These are phyloP conservation scores for Aspergillus sp. DNA, from an alignment of 2,329 filamentous ascomycete genomes.

Conservation along the genomic window DNA sequence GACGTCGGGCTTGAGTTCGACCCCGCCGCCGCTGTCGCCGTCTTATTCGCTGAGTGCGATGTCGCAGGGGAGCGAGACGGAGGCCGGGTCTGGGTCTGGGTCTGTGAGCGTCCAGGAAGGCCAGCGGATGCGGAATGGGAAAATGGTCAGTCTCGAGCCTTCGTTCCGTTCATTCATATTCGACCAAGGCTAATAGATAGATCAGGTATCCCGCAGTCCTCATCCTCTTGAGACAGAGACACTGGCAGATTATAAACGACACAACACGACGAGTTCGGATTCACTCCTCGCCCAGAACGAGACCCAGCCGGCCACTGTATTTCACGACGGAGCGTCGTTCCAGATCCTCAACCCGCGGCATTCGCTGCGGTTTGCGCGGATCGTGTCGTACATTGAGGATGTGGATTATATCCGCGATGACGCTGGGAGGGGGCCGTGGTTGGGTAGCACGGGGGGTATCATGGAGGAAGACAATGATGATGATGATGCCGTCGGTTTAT, in stretches of 20 bases:
- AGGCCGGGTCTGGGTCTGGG: slow-evolving; percentile 15
- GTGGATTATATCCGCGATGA: slow-evolving; percentile 18
- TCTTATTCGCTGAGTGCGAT: slow-evolving; percentile 27
- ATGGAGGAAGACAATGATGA: slow-evolving; percentile 4
- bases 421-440: slow-evolving; percentile 15
- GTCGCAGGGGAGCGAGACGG: slow-evolving; percentile 20
- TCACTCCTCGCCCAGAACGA: slow-evolving; percentile 17
- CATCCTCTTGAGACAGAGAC: too few species aligned
- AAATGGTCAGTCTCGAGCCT: too few species aligned
- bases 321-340: slow-evolving; percentile 26
- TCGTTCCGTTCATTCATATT: too few species aligned
- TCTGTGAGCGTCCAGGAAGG: slow-evolving; percentile 9
- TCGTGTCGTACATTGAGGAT: slow-evolving; percentile 28
- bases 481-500: too few species aligned
- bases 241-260: slow-evolving; percentile 15
- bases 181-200: too few species aligned
- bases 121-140: neutral
- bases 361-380: slow-evolving; percentile 25
- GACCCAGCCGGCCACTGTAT: slow-evolving; percentile 17
- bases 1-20: too few species aligned
- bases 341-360: slow-evolving; percentile 31
- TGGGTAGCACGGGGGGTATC: slow-evolving; percentile 12
- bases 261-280: slow-evolving; percentile 15
- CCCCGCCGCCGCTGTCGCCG: slow-evolving; percentile 28
- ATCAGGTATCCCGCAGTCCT: too few species aligned